phyloP scores from a whole-genome alignment of 805 yeast species.

The Lipomyces yamanashiensis region DNA sequence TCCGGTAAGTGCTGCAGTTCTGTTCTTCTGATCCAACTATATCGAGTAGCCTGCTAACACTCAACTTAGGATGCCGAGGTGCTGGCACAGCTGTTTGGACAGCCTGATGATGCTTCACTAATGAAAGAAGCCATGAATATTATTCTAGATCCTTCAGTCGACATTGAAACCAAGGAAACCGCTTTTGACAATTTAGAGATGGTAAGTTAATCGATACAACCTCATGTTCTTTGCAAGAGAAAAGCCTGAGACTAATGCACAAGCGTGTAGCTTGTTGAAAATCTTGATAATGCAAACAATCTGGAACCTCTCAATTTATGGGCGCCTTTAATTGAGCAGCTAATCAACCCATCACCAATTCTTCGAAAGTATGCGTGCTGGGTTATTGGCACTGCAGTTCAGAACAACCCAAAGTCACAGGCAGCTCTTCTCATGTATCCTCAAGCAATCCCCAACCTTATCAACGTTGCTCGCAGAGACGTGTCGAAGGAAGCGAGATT shows the following conservation, averaged over 20 bases:
- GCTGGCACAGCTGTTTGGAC: slow-evolving; percentile 74
- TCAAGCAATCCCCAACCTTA: slow-evolving; percentile 42
- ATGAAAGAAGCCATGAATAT: slow-evolving; percentile 79
- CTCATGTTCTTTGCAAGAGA: neutral
- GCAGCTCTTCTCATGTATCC: slow-evolving; percentile 42
- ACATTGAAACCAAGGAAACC: slow-evolving; percentile 64
- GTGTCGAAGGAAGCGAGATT: slow-evolving; percentile 49
- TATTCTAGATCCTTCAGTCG: slow-evolving; percentile 61
- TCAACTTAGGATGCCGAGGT: slow-evolving; percentile 64
- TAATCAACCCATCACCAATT: slow-evolving; percentile 52
- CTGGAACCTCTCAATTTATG: slow-evolving; percentile 82
- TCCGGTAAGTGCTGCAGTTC: slow-evolving; percentile 26
- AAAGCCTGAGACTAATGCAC: neutral
- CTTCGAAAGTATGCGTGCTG: slow-evolving; percentile 68
- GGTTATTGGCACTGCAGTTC: slow-evolving; percentile 87
- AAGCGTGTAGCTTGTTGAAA: slow-evolving; percentile 65
- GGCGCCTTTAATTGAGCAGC: slow-evolving; percentile 65
- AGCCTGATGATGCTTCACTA: slow-evolving; percentile 83
- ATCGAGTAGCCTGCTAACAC: neutral
- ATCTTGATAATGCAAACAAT: slow-evolving; percentile 92
- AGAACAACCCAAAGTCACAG: slow-evolving; percentile 82
- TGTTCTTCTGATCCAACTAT: too few species aligned
- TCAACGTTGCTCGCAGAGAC: slow-evolving; percentile 41
- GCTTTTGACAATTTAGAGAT: slow-evolving; percentile 93
- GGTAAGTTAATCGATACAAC: slow-evolving; percentile 41